Evolutionary conservation across 2,329 filamentous ascomycete species (phyloP), one percentile per base, ranked within the genome.

Genomic region (Grosmannia serpens): DNA sequence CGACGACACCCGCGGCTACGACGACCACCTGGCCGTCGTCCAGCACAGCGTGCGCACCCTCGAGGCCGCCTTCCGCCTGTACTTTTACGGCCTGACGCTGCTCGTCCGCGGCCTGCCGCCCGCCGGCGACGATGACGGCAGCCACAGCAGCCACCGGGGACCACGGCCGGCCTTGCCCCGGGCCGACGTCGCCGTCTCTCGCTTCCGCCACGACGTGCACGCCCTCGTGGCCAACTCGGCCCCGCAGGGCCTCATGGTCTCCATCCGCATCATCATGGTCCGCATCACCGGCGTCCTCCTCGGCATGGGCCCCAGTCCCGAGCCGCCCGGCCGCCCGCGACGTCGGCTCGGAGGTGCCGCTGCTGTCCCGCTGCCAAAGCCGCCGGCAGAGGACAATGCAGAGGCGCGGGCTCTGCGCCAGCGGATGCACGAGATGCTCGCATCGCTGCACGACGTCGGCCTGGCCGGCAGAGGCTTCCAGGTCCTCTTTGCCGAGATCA

Each of bases 391-490:
- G 31, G 64, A 67, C 24, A 65, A 70, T 10, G 38, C 31, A 53
- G 66, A 35, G 65, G 66, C 44, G 67, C 71, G 11, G 68, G 73
- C 3, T 69, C 65, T 55, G 74, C 79, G 59, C 41, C 71, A 75
- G 35, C 77, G 81, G 55, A 71, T 88, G 53, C 70, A 82, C 33
- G 68, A 75, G 47, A 70, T 89, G 22, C 73, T 87, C 2, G 76
- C 80, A 54, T 79, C 81, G 10, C 72, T 91, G 20, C 74, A 79
- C 63, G 76, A 80, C 53, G 82, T 89, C 26, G 88, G 87, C 0
- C 72, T 91, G 22, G 84, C 84, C 1, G 86, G 85, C 29, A 84
- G 88, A 65, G 77, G 74, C 54, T 87, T 88, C 56, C 85, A 90
- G 66, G 79, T 86, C 33, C 75, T 87, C 41, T 86, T 90, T 65